phyloP scores from a whole-genome alignment of 176 grass and related monocot species.

The Coix lacrymajobi region DNA sequence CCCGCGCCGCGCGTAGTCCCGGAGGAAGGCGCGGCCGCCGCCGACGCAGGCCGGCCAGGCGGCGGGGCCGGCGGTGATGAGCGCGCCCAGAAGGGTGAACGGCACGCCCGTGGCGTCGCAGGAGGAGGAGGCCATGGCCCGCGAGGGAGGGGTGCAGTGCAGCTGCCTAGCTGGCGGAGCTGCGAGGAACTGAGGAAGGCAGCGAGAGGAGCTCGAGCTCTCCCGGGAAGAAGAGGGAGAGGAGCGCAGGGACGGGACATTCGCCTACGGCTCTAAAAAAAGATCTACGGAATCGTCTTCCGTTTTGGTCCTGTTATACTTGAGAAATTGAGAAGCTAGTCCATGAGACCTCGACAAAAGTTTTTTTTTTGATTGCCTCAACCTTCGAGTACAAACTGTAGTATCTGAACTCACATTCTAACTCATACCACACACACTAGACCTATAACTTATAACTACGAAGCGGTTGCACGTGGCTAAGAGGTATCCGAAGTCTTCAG shows the following conservation, averaged over 20 bases:
- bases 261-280: constrained; percentile 21
- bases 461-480: too few species aligned
- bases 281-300: background rate
- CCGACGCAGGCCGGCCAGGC: constrained; percentile 38
- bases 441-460: too few species aligned
- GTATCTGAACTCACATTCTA: too few species aligned
- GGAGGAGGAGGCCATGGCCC: constrained; percentile 22
- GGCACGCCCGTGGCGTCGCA: constrained; percentile 28
- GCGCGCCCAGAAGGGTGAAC: constrained; percentile 73
- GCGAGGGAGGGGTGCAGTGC: background rate
- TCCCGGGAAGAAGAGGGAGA: background rate
- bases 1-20: constrained; percentile 57
- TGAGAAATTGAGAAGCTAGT: background rate
- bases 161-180: background rate
- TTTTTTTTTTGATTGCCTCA: too few species aligned
- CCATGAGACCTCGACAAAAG: background rate
- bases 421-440: too few species aligned
- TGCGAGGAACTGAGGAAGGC: background rate
- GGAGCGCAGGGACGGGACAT: constrained; percentile 8
- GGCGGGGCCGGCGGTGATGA: constrained; percentile 38
- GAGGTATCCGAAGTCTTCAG: too few species aligned
- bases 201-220: constrained; percentile 6
- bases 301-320: background rate
- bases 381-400: too few species aligned
- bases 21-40: constrained; percentile 50